A percentile compares a stretch with the other conserved stretches of the same genome.
These are phyloP conservation scores for Fusarium nisikadoi DNA, from an alignment of 2,329 filamentous ascomycete genomes.

Conservation along the genomic window DNA sequence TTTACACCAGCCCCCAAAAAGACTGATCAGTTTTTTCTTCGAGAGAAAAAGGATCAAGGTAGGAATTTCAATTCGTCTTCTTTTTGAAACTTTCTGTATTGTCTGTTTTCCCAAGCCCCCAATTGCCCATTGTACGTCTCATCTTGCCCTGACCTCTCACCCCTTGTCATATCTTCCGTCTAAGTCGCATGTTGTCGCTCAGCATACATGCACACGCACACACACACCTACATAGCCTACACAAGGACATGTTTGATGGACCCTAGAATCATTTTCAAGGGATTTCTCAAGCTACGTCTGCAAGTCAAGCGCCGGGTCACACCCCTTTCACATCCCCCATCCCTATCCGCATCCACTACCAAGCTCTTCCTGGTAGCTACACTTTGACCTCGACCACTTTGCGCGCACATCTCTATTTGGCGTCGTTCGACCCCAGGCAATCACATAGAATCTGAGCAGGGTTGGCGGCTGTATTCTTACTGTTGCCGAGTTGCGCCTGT, in stretches of 20 bases:
- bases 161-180: conserved; percentile 15
- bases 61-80: conserved; percentile 6
- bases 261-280: conserved; percentile 38
- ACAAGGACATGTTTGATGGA: conserved; percentile 23
- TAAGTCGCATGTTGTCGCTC: conserved; percentile 33
- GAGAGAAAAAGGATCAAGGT: conserved; percentile 12
- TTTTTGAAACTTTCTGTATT: not conserved
- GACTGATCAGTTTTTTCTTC: conserved; percentile 20
- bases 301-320: conserved; percentile 49
- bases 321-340: conserved; percentile 44
- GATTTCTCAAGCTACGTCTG: conserved; percentile 44
- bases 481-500: conserved; percentile 39
- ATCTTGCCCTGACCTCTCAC: conserved; percentile 6
- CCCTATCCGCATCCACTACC: conserved; percentile 41
- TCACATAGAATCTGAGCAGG: conserved; percentile 39
- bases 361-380: conserved; percentile 37
- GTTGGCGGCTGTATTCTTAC: conserved; percentile 41
- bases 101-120: not conserved
- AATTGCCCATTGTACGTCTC: conserved; percentile 21
- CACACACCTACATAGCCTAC: conserved; percentile 8
- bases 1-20: conserved; percentile 23
- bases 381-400: conserved; percentile 34
- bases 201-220: conserved; percentile 33
- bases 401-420: conserved; percentile 42
- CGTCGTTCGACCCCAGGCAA: conserved; percentile 40